Conservation (phyloP, 2,329 filamentous ascomycete genomes). For the Fonsecaea nubica region DNA sequence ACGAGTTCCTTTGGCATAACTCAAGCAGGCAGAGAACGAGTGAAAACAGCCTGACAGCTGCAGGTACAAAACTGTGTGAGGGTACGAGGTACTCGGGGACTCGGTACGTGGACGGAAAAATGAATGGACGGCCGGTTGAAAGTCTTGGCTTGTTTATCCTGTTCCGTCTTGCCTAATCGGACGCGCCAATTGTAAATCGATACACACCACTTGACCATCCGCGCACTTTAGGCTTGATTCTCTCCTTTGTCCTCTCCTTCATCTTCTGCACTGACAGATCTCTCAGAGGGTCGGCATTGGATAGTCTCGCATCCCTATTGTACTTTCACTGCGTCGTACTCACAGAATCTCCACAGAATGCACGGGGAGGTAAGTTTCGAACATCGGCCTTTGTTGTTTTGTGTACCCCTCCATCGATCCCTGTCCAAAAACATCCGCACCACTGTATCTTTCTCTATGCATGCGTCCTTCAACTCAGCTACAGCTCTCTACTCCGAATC, state of each 20-base stretch:
- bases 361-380: conserved; percentile 31
- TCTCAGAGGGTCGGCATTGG: background rate
- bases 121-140: background rate
- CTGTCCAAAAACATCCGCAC: conserved; percentile 17
- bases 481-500: background rate
- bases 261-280: conserved; percentile 17
- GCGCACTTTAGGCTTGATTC: conserved; percentile 15
- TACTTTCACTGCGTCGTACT: background rate
- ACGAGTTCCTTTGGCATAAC: background rate
- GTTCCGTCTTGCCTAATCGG: conserved; percentile 13
- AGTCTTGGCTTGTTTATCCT: conserved; percentile 22
- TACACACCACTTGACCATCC: conserved; percentile 20
- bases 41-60: background rate
- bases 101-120: background rate
- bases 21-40: background rate
- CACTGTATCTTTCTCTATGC: conserved; percentile 1
- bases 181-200: conserved; percentile 31
- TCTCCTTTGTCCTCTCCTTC: conserved; percentile 10
- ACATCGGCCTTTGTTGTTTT: conserved; percentile 9
- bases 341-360: conserved; percentile 23
- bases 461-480: background rate
- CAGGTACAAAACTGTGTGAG: background rate
- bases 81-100: background rate
- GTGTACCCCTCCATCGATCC: conserved; percentile 29
- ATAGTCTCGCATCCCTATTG: background rate